Conservation (phyloP, 805 yeast species). For the Ogataea parapolymorpha region DNA sequence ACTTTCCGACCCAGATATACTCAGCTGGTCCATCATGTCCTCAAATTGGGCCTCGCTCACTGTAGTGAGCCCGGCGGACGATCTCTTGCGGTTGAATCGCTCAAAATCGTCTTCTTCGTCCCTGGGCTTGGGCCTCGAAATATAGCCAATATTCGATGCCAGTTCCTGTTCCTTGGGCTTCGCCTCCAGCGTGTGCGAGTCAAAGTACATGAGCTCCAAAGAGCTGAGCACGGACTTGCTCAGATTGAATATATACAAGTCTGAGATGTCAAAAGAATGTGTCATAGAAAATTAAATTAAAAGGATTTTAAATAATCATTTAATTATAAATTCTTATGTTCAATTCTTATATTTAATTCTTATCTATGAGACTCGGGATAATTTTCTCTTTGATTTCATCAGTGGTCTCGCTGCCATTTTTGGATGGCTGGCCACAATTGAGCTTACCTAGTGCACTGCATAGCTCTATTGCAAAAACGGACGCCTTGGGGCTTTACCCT, state of each 20-base stretch:
- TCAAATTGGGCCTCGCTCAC: constrained; percentile 60
- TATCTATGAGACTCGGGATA: background rate
- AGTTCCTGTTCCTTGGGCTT: constrained; percentile 18
- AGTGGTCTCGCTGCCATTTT: constrained; percentile 3
- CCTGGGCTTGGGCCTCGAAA: constrained; percentile 16
- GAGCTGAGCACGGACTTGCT: constrained; percentile 40
- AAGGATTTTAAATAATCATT: background rate
- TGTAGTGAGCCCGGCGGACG: constrained; percentile 40
- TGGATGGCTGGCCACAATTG: background rate
- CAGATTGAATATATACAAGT: constrained; percentile 50
- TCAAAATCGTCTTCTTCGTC: constrained; percentile 16
- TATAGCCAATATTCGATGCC: background rate
- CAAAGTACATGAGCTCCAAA: constrained; percentile 53
- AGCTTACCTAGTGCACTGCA: background rate
- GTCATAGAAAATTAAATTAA: background rate
- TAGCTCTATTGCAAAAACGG: background rate
- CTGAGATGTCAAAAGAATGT: constrained; percentile 17
- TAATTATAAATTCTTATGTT: too few relatives aligned
- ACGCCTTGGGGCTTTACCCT: constrained; percentile 18
- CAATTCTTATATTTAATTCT: background rate
- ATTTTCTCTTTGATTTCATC: background rate
- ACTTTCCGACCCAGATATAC: constrained; percentile 59
- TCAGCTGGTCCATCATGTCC: constrained; percentile 44
- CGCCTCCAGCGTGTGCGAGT: constrained; percentile 41
- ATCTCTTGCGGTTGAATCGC: constrained; percentile 52